Percentiles rank a stretch among this genome's conserved stretches.
These are phyloP conservation scores for Aegle marmelos DNA, from an alignment of 345 rosid species.

Conservation along the genomic window DNA sequence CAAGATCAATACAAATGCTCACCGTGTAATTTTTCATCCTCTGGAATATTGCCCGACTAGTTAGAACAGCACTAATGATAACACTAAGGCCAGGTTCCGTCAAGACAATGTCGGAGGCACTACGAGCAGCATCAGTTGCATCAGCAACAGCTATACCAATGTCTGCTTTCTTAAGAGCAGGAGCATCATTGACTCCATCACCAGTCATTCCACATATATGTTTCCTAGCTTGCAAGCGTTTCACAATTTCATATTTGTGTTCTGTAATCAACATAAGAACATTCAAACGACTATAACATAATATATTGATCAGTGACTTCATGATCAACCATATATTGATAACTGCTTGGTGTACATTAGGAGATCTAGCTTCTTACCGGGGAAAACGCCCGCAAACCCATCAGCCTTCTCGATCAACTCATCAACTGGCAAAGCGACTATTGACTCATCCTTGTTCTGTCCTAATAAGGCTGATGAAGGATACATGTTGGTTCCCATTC, in stretches of 20 bases:
- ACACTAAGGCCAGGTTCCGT: slow-evolving; percentile 72
- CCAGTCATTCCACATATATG: slow-evolving; percentile 64
- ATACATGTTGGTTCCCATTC: slow-evolving; percentile 73
- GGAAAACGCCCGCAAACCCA: slow-evolving; percentile 71
- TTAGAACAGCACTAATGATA: slow-evolving; percentile 64
- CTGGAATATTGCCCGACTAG: slow-evolving; percentile 62
- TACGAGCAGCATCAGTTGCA: slow-evolving; percentile 76
- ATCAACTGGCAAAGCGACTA: slow-evolving; percentile 55
- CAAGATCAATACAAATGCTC: slow-evolving; percentile 9
- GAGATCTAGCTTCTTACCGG: slow-evolving; percentile 35
- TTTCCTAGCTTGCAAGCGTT: slow-evolving; percentile 69
- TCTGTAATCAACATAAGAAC: slow-evolving; percentile 27
- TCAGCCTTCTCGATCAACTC: slow-evolving; percentile 62
- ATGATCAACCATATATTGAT: neutral
- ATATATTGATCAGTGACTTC: neutral
- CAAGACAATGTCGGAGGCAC: slow-evolving; percentile 68
- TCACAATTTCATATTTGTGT: slow-evolving; percentile 72
- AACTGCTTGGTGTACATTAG: neutral
- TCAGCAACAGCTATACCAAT: slow-evolving; percentile 75
- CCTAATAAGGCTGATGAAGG: slow-evolving; percentile 64
- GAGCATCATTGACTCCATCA: slow-evolving; percentile 69
- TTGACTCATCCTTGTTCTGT: slow-evolving; percentile 59
- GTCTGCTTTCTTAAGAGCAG: slow-evolving; percentile 70
- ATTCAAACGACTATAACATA: neutral
- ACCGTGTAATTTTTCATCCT: slow-evolving; percentile 79